Base-by-base conservation (phyloP, 345 rosid species). In the Linum lewisii region DNA sequence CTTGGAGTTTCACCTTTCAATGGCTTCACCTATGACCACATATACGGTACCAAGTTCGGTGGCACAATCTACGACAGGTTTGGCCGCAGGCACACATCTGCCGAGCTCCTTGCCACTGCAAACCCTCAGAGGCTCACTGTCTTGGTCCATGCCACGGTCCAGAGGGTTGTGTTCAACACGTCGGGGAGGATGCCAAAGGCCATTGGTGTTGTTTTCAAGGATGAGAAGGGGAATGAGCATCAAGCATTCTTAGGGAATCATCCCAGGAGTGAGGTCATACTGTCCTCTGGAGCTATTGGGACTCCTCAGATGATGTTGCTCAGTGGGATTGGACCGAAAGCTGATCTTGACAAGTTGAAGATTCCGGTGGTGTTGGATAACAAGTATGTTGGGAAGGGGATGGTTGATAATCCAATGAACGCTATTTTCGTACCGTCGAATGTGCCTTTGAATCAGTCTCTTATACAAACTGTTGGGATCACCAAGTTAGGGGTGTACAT, bases 331-430 rank as follows among this genome's bases (percentile, higher is more conserved):
- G 99, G 99, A 42, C 96, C 97, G 2, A 82, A 71, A 73, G 70
- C 64, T 11, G 84, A 90, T 36, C 90, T 93, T 4, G 38, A 79
- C 65, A 79, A 78, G 50, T 55, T 82, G 32, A 82, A 79, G 72
- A 84, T 94, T 66, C 73, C 96, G 5, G 54, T 74, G 15, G 90
- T 87, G 6, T 65, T 80, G 10, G 73, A 80, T 55, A 85, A 84
- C 56, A 64, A 70, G 47, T 73, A 78, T 70, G 97, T 94, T 0
- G 99, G 99, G 21, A 69, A 79, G 74, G 95, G 82, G 64, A 82
- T 94, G 85, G 85, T 78, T 59, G 99, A 94, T 68, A 94, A 94
- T 62, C 99, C 99, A 13, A 82, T 87, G 97, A 94, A 94, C 70
- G 1, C 90, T 0, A 76, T 94, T 60, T 90, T 87, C 45, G 78